Base-by-base conservation (phyloP, 2,329 filamentous ascomycete species). In the Aureobasidium sp. region DNA sequence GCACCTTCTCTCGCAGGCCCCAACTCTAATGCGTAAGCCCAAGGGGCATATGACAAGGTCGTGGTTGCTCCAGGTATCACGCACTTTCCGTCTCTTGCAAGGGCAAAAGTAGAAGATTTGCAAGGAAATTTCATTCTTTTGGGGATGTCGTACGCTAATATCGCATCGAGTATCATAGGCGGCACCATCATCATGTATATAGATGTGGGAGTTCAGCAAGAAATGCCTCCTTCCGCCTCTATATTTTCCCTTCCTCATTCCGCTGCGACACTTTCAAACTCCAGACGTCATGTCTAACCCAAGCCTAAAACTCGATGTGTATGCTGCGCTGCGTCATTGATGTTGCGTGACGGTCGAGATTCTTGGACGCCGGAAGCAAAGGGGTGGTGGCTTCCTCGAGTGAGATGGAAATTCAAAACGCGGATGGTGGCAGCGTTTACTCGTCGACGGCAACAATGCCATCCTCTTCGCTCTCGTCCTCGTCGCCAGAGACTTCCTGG, bases 401-500 rank as follows among this genome's bases (percentile, higher is more conserved):
- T 35, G 24, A 10, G 22, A 39, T 38, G 17, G 29, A 19, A 22
- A 12, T 24, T 42, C 48, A 42, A 52, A 27, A 42, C 22, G 47
- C 27, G 47, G 34, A 40, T 21, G 25, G 35, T 22, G 38, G 40
- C 29, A 25, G 24, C 2, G 17, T 45, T 48, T 54, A 55, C 35
- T 55, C 54, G 50, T 61, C 55, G 39, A 73, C 72, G 63, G 75
- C 79, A 30, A 82, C 81, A 59, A 83, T 80, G 68, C 88, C 90
- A 69, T 96, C 93, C 67, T 97, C 93, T 73, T 95, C 91, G 68
- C 88, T 95, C 71, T 89, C 79, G 70, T 90, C 93, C 78, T 98
- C 93, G 69, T 98, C 94, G 66, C 93, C 93, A 71, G 90, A 95
- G 66, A 98, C 89, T 71, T 98, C 89, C 69, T 89, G 88, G 73